Evolutionary conservation across 345 rosid genomes (phyloP), one percentile per base, ranked within the genome.

Genomic region (Gossypium thurberi): DNA sequence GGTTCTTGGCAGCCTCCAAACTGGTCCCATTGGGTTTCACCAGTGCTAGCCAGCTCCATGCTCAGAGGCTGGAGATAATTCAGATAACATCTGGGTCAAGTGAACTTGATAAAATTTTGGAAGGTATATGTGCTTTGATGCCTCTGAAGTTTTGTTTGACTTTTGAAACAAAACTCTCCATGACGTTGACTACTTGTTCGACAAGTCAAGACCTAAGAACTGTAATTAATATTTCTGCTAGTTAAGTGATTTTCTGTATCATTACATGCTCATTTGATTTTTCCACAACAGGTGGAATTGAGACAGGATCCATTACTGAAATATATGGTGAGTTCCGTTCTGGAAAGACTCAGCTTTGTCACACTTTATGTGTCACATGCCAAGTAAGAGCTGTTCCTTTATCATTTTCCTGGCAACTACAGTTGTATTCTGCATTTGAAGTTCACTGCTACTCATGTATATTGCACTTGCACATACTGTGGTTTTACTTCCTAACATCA

Each of bases 301-400:
- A 95, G 86, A 92, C 98, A 4, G 98, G 98, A 63, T 95, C 99
- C 61, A 94, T 92, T 63, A 94, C 99, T 25, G 99, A 95, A 83
- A 77, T 92, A 64, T 95, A 95, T 78, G 99, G 98, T 6, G 99
- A 95, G 84, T 95, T 95, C 69, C 96, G 98, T 66, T 89, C 92
- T 59, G 99, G 99, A 67, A 95, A 95, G 86, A 95, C 99, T 75
- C 99, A 95, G 84, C 80, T 95, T 76, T 92, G 99, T 80, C 99
- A 95, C 79, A 95, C 97, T 23, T 90, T 95, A 12, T 92, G 99
- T 64, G 99, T 95, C 51, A 90, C 99, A 65, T 92, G 99, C 86
- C 97, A 95, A 84, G 69, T 64, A 43, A 43, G 69, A 43, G 17
- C 9, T 43, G 20, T 64, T 64, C 69, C 69, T 43, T 64, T 20